phyloP scores from a whole-genome alignment of 1,139 yeast genomes.

The Hanseniaspora uvarum region DNA sequence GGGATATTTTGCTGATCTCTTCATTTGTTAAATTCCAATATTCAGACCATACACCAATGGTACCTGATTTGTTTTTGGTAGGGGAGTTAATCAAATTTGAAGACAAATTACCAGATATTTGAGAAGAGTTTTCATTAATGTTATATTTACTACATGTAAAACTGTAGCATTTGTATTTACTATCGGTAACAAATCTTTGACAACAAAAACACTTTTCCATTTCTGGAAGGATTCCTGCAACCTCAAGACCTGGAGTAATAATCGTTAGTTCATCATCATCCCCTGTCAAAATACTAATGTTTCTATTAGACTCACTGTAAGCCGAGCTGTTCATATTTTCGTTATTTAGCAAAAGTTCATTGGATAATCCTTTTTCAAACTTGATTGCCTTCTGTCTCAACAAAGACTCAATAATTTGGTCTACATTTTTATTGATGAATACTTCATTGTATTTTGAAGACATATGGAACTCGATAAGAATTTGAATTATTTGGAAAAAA shows the following conservation, averaged over 20 bases:
- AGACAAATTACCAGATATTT: not conserved
- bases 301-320: not conserved
- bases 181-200: constrained; percentile 17
- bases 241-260: constrained; percentile 28
- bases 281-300: not conserved
- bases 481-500: constrained; percentile 47
- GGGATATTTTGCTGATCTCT: constrained; percentile 46
- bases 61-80: constrained; percentile 29
- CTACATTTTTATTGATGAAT: constrained; percentile 32
- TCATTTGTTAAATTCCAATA: constrained; percentile 60
- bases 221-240: constrained; percentile 40
- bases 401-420: constrained; percentile 42
- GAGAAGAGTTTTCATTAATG: constrained; percentile 13
- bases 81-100: constrained; percentile 15
- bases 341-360: not conserved
- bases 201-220: constrained; percentile 33
- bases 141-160: constrained; percentile 17
- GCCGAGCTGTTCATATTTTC: not conserved
- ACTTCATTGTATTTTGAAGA: constrained; percentile 30
- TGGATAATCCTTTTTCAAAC: constrained; percentile 26
- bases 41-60: constrained; percentile 55
- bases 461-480: constrained; percentile 36
- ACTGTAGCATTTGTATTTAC: constrained; percentile 12
- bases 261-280: constrained; percentile 25
- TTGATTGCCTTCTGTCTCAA: constrained; percentile 40